Evolutionary conservation across 495 filamentous ascomycete genomes (phyloP), one percentile per base, ranked within the genome.

Genomic region (Trichoderma asperelloides): DNA sequence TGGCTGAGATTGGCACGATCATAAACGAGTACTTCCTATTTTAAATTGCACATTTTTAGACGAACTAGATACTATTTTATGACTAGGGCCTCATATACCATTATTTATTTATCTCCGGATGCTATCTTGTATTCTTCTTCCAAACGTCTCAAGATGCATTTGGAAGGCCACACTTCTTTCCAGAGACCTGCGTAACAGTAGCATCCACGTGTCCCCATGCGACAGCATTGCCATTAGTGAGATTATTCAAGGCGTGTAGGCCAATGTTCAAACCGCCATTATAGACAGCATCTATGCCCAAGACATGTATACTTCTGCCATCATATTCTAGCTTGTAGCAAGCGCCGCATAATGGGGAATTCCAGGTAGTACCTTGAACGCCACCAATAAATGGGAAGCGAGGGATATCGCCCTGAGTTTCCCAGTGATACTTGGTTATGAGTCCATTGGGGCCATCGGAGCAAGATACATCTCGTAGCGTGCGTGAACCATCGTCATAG

Each of bases 271-370:
- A 86, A 2, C 88, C 88, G 28, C 67, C 25, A 0, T 70, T 77
- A 60, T 60, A 60, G 11, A 85, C 80, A 65, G 85, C 78, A 77
- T 94, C 91, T 67, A 94, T 80, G 30, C 85, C 91, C 11, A 86
- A 78, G 9, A 94, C 75, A 70, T 87, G 81, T 77, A 94, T 82
- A 21, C 80, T 86, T 65, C 79, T 76, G 70, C 83, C 81, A 21
- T 79, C 74, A 74, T 84, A 94, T 18, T 79, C 82, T 62, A 91
- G 75, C 55, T 75, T 64, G 77, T 86, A 93, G 81, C 90, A 93
- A 11, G 83, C 84, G 65, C 91, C 90, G 77, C 91, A 94, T 55
- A 70, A 73, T 6, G 78, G 65, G 16, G 78, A 81, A 74, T 82
- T 87, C 86, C 84, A 89, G 37, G 82, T 84, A 4, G 73, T 69